Evolutionary conservation across 345 rosid genomes (phyloP).

Genomic region (Linum tenue): DNA sequence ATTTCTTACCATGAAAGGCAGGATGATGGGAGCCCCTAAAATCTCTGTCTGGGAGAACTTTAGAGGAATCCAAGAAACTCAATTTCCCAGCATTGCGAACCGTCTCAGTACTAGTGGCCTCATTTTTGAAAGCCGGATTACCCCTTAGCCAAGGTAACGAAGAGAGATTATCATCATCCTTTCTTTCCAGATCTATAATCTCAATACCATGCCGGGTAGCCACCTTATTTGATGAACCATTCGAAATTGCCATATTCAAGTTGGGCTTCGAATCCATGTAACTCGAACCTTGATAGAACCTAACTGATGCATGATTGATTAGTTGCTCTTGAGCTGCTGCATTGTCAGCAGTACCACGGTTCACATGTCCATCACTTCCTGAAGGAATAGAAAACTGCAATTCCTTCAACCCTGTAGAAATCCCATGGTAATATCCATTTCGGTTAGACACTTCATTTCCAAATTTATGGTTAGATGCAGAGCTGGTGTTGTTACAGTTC

Average conservation of each 20-base stretch:
- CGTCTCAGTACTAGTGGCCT: constrained; percentile 21
- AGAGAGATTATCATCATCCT: constrained; percentile 27
- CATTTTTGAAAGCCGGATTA: constrained; percentile 20
- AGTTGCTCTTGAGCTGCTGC: constrained; percentile 17
- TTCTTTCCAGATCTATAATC: constrained; percentile 39
- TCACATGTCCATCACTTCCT: constrained; percentile 13
- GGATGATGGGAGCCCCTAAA: constrained; percentile 23
- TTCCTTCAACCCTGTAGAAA: constrained; percentile 37
- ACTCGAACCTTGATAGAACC: constrained; percentile 23
- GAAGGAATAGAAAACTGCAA: constrained; percentile 12
- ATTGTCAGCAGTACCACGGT: constrained; percentile 16
- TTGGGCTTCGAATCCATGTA: constrained; percentile 26
- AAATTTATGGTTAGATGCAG: constrained; percentile 23
- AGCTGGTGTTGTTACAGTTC: constrained; percentile 16
- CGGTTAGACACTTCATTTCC: constrained; percentile 21
- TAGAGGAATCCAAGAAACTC: constrained; percentile 31
- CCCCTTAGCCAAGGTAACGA: constrained; percentile 44
- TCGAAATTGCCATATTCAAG: constrained; percentile 39
- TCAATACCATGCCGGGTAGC: constrained; percentile 22
- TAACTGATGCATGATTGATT: constrained; percentile 13
- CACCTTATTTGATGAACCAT: constrained; percentile 31
- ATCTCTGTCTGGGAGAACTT: constrained; percentile 25
- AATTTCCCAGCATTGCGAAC: constrained; percentile 22
- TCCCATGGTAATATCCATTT: constrained; percentile 23
- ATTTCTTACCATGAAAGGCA: constrained; percentile 27